Percentiles rank a stretch among this genome's conserved stretches.
Conservation (phyloP, 1,284 basidiomycete species). For the Tilletia setariae region DNA sequence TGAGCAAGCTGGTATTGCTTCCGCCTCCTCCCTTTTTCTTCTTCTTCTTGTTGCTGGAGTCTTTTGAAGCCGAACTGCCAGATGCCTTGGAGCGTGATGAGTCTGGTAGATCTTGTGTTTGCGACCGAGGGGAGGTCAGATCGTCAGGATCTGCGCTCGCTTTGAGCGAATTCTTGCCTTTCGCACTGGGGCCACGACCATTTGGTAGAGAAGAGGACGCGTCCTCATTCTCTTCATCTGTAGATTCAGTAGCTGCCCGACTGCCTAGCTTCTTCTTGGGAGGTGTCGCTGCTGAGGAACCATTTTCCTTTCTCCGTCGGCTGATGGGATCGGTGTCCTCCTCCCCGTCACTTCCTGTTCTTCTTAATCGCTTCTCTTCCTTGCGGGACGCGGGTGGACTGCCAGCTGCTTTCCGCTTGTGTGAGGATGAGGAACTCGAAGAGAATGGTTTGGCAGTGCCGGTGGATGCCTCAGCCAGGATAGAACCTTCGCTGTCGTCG, state of each 20-base stretch:
- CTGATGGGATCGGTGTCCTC: not conserved
- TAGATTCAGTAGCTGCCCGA: conserved; percentile 2
- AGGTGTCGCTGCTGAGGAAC: not conserved
- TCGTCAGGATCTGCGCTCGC: not conserved
- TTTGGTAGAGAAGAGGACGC: not conserved
- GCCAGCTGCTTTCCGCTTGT: conserved; percentile 6
- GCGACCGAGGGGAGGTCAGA: not conserved
- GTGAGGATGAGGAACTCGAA: not conserved
- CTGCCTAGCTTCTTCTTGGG: conserved; percentile 13
- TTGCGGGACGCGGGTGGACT: conserved; percentile 11
- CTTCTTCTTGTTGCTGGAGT: conserved; percentile 23
- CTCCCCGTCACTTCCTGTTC: conserved; percentile 15
- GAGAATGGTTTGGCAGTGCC: not conserved
- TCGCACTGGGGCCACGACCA: not conserved
- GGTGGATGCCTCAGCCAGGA: not conserved
- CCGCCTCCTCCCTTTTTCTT: conserved; percentile 32
- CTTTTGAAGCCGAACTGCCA: not conserved
- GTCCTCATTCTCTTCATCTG: conserved; percentile 17
- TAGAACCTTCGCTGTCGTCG: conserved; percentile 7
- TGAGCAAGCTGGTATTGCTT: not conserved
- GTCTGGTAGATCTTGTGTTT: not conserved
- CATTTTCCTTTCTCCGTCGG: conserved; percentile 11
- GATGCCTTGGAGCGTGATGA: not conserved
- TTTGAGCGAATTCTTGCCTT: conserved; percentile 4
- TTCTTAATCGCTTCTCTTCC: conserved; percentile 16